These are phyloP conservation scores for Trichophyton mentagrophytes DNA, from an alignment of 2,329 filamentous ascomycete genomes.

Conservation along the genomic window DNA sequence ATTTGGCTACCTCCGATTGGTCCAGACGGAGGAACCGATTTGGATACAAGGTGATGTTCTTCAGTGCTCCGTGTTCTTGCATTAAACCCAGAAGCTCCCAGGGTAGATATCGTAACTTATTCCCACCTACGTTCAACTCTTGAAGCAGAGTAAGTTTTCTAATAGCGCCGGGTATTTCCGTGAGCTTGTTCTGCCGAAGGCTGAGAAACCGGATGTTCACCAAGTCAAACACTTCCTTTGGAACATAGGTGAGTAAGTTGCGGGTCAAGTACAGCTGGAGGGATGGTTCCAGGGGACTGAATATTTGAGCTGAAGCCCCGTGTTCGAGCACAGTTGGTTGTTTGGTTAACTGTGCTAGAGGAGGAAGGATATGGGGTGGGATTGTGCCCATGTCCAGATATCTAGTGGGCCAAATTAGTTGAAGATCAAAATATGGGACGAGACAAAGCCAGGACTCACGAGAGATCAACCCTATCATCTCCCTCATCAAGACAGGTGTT, in stretches of 20 bases:
- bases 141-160: constrained; percentile 30
- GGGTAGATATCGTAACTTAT: constrained; percentile 31
- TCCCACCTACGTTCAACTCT: constrained; percentile 35
- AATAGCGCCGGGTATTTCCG: constrained; percentile 30
- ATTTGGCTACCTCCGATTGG: constrained; percentile 19
- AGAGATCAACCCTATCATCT: constrained; percentile 33
- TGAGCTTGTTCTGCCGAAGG: constrained; percentile 35
- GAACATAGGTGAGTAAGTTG: constrained; percentile 28
- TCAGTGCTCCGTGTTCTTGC: constrained; percentile 23
- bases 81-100: constrained; percentile 35
- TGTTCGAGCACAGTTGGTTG: constrained; percentile 18
- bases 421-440: background rate
- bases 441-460: constrained; percentile 21
- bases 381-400: constrained; percentile 22
- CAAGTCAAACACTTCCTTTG: constrained; percentile 32
- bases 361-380: constrained; percentile 23
- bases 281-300: constrained; percentile 29
- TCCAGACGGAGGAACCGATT: constrained; percentile 25
- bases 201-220: constrained; percentile 32
- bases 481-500: constrained; percentile 33
- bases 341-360: constrained; percentile 30
- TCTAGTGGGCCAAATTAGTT: constrained; percentile 15
- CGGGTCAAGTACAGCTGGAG: constrained; percentile 33
- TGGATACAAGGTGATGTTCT: constrained; percentile 27
- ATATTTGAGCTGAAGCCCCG: constrained; percentile 24